Evolutionary conservation across 441 rosid species (phyloP), one percentile per base, ranked within the genome.

Genomic region (Macaranga tanarius): DNA sequence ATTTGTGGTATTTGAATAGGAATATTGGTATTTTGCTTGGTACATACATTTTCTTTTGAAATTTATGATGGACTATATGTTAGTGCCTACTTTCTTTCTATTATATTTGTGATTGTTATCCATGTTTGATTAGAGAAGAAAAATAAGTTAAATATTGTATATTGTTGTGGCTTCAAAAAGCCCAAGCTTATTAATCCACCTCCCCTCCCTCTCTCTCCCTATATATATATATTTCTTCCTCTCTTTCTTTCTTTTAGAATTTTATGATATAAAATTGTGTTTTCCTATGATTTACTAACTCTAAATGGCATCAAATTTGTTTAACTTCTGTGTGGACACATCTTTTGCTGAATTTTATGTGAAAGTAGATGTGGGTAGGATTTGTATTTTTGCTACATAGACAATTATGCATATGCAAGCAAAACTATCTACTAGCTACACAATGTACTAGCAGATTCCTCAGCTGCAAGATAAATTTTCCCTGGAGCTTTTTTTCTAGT

Each of bases 281-380:
- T n/a, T 69, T 40, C 60, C 3, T 55, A 45, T 55, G 60, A 8
- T 31, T 54, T 28, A 23, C 42, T 60, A 40, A 34, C 47, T 50
- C 19, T 8, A 20, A n/a, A 0, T 15, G 44, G 42, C 45, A 20
- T 69, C 23, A 19, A 17, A 0, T 44, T 9, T 12, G 25, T 57
- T 69, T 40, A 20, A 17, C 22, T 67, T 55, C 15, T 13, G 15
- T 73, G 31, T 11, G 7, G 20, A 56, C 22, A 20, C 31, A 2
- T 23, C 61, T 42, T 56, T 55, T 44, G 70, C 70, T 55, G 56
- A 58, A 44, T 20, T 56, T 45, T 9, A n/a, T 34, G 51, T 50
- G 23, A 66, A 61, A 3, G 45, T 50, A 15, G 61, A 16, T 51
- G 40, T 22, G 5, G 40, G 57, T 31, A 28, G n/a, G 47, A 60